Conservation (phyloP, 2,329 filamentous ascomycete species). For the Cytospora piceae region DNA sequence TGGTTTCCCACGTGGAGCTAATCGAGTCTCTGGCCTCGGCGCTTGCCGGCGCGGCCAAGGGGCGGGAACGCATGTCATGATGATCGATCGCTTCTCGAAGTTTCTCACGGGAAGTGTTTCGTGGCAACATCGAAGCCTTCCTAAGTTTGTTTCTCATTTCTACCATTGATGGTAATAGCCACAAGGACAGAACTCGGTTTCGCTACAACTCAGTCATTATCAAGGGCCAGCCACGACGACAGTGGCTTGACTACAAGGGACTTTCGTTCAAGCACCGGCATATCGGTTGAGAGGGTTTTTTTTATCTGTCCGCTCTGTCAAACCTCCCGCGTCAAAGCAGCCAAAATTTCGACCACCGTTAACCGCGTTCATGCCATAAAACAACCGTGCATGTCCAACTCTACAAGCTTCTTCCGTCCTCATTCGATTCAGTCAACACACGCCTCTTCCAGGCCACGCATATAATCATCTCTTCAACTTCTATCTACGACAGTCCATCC, state of each 20-base stretch:
- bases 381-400: background rate
- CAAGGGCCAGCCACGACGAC: background rate
- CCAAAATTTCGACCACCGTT: background rate
- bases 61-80: background rate
- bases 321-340: too few relatives aligned
- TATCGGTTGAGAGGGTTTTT: background rate
- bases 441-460: too few relatives aligned
- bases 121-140: constrained; percentile 3
- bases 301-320: too few relatives aligned
- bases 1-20: too few relatives aligned
- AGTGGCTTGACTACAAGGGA: background rate
- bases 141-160: background rate
- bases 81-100: constrained; percentile 12
- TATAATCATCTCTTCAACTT: background rate
- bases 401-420: too few relatives aligned
- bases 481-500: background rate
- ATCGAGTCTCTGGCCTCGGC: too few relatives aligned
- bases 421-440: background rate
- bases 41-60: too few relatives aligned
- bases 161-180: background rate
- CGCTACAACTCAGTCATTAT: background rate
- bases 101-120: constrained; percentile 7
- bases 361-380: background rate
- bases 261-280: background rate
- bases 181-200: background rate